Percentiles rank a stretch among this genome's conserved stretches.
Evolutionary conservation across 2,329 filamentous ascomycete genomes (phyloP).

Genomic region (Aureobasidium sp.): DNA sequence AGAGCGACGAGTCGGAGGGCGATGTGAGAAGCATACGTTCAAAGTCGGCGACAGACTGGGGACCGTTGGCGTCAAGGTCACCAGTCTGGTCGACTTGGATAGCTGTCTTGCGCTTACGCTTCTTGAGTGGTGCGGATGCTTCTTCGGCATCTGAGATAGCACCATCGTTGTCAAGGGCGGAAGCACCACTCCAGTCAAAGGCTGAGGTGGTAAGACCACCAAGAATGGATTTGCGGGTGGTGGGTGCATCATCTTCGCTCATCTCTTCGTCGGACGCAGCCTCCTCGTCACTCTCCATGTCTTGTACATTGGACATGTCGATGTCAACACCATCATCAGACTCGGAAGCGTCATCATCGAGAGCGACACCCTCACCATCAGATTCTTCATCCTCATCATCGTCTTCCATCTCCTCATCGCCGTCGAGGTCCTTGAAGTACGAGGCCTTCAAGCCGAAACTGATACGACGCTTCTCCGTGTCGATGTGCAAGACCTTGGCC

Average conservation of each 20-base stretch:
- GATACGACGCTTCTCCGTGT: slow-evolving; percentile 65
- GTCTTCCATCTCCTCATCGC: slow-evolving; percentile 35
- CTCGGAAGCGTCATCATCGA: slow-evolving; percentile 28
- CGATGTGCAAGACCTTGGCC: slow-evolving; percentile 74
- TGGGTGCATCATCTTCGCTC: slow-evolving; percentile 5
- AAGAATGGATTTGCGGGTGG: slow-evolving; percentile 4
- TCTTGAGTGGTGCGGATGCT: slow-evolving; percentile 40
- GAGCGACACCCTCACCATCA: slow-evolving; percentile 26
- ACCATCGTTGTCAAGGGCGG: slow-evolving; percentile 43
- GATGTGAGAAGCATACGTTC: slow-evolving; percentile 87
- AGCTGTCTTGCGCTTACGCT: slow-evolving; percentile 67
- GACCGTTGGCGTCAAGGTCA: slow-evolving; percentile 81
- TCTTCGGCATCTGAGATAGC: slow-evolving; percentile 45
- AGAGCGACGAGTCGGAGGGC: slow-evolving; percentile 85
- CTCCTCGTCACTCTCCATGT: slow-evolving; percentile 39
- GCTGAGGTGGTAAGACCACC: slow-evolving; percentile 57
- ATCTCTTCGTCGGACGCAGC: slow-evolving; percentile 38
- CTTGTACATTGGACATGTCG: slow-evolving; percentile 37
- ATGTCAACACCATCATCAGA: slow-evolving; percentile 31
- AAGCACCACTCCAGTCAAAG: slow-evolving; percentile 79
- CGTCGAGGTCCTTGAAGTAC: slow-evolving; percentile 60
- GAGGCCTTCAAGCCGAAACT: slow-evolving; percentile 90
- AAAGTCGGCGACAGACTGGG: slow-evolving; percentile 84
- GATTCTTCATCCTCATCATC: slow-evolving; percentile 22
- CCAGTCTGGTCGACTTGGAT: slow-evolving; percentile 83